Evolutionary conservation across 1,139 yeast genomes (phyloP), one percentile per base, ranked within the genome.

Genomic region (Hanseniaspora uvarum): DNA sequence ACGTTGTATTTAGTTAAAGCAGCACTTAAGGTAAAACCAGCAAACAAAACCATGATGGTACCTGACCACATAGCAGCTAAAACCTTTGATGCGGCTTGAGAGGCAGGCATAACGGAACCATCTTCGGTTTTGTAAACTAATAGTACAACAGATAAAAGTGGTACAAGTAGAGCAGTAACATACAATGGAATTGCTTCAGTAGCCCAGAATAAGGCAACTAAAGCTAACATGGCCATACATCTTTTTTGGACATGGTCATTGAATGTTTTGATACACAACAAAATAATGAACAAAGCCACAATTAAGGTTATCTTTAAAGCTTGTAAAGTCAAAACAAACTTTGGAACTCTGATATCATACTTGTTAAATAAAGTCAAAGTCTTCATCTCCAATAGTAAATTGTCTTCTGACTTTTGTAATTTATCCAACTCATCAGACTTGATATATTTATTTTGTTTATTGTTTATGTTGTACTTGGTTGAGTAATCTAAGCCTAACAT

Each of bases 11-110:
- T 81, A 12, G 87, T 78, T 58, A 82, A 71, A 0, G 86, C 86
- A 34, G 85, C 87, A 36, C 87, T 87, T 55, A 82, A 69, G 2
- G 87, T 80, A 65, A 82, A 82, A 31, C 89, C 89, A 57, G 87
- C 87, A 52, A 82, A 68, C 54, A 82, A 70, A 57, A 82, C 74
- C 73, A 82, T 76, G 58, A 82, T 81, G 4, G 83, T 84, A 1
- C 87, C 81, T 55, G 81, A 79, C 87, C 87, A 82, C 88, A 82
- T 81, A 11, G 79, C 70, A 1, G 78, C 65, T 24, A 82, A 72
- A 52, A 81, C 77, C 57, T 63, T 77, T 38, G 76, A 69, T 0
- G 86, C 78, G 1, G 86, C 77, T 39, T 69, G 74, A 0, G 75
- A 67, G 3, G 86, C 78, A 30, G 60, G 62, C 80, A 80, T 73